Percentiles rank a stretch among this genome's conserved stretches.
phyloP scores from a whole-genome alignment of 2,329 filamentous ascomycete genomes.

The Fusarium papillatum region DNA sequence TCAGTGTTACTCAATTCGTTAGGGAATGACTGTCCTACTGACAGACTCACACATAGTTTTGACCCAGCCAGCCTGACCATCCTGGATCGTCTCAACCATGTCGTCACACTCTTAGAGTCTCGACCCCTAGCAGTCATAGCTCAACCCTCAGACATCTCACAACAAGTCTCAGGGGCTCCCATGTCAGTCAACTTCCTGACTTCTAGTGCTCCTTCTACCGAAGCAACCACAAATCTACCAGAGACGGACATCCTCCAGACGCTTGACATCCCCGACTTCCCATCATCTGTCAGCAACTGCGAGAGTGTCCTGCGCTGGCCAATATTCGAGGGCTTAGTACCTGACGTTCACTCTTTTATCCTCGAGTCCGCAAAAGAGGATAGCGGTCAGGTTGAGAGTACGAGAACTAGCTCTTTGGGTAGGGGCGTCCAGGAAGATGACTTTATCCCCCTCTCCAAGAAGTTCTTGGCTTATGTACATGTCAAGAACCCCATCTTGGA shows the following conservation, averaged over 20 bases:
- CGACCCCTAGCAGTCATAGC: not conserved
- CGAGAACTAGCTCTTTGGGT: not conserved
- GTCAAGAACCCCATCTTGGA: not conserved
- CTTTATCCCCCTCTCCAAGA: not conserved
- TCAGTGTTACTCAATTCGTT: not conserved
- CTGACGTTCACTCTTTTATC: not conserved
- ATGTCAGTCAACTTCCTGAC: not conserved
- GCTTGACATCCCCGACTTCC: not conserved
- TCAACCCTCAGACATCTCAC: not conserved
- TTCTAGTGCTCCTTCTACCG: not conserved
- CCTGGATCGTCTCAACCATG: not conserved
- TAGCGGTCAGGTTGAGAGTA: not conserved
- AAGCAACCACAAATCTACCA: not conserved
- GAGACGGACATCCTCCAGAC: not conserved
- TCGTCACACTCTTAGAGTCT: not conserved
- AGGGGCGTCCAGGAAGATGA: not conserved
- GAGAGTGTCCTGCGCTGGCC: not conserved
- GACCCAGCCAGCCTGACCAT: conserved; percentile 2
- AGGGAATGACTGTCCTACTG: too few species aligned
- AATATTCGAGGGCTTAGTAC: not conserved
- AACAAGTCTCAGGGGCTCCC: not conserved
- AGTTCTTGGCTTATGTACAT: not conserved
- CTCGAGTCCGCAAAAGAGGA: not conserved
- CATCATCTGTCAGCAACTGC: not conserved
- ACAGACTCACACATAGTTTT: not conserved